A percentile compares a stretch with the other conserved stretches of the same genome.
These are phyloP conservation scores for Myxozyma udenii DNA, from an alignment of 805 yeast species.

Conservation along the genomic window DNA sequence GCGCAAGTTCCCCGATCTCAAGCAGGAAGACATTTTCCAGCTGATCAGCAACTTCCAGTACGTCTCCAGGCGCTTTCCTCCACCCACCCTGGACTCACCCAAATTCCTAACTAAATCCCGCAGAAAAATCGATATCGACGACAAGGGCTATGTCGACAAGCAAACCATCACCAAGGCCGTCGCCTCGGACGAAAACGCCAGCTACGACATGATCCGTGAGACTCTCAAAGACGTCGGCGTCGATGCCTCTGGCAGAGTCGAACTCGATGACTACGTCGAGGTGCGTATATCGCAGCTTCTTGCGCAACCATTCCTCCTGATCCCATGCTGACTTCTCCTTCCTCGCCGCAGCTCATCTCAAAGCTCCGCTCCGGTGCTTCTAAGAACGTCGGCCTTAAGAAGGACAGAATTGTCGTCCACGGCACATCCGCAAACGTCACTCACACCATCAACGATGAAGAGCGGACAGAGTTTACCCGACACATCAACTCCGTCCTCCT, in stretches of 20 bases:
- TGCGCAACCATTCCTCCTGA: no score
- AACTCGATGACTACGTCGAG: conserved; percentile 87
- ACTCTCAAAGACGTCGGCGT: conserved; percentile 86
- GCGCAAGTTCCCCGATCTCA: conserved; percentile 81
- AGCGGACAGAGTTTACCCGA: conserved; percentile 89
- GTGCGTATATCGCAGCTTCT: conserved; percentile 38
- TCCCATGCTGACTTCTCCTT: not conserved
- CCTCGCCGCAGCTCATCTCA: conserved; percentile 21
- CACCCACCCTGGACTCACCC: not conserved
- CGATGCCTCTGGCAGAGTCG: conserved; percentile 96
- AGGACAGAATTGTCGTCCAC: conserved; percentile 75
- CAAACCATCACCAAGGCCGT: conserved; percentile 82
- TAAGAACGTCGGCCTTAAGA: conserved; percentile 33
- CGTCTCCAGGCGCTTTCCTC: conserved; percentile 14
- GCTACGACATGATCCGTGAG: conserved; percentile 91
- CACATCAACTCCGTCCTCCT: conserved; percentile 90
- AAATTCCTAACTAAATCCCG: not conserved
- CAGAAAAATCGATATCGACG: conserved; percentile 78
- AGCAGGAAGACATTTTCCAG: conserved; percentile 80
- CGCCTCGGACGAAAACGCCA: conserved; percentile 63
- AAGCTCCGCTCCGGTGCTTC: conserved; percentile 28
- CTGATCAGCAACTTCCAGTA: conserved; percentile 76
- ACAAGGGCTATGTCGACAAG: conserved; percentile 91
- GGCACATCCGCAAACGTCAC: conserved; percentile 90
- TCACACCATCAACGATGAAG: conserved; percentile 96